These are phyloP conservation scores for Diaporthe caulivora DNA, from an alignment of 2,329 filamentous ascomycete species.

Conservation along the genomic window DNA sequence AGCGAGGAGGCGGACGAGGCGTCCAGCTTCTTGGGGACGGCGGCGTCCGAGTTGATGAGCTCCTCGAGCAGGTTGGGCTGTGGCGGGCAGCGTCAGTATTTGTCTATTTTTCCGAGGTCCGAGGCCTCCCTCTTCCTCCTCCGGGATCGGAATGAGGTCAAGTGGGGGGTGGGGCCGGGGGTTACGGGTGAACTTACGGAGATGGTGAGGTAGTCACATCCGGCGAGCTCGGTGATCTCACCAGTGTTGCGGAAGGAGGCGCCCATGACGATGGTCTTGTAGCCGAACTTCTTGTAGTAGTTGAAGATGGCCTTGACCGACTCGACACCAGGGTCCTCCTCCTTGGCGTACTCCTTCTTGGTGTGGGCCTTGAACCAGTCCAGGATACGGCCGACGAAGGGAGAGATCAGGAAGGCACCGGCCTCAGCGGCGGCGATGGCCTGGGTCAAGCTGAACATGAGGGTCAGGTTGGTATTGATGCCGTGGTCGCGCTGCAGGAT, in stretches of 20 bases:
- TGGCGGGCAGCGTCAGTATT: slow-evolving; percentile 4
- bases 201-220: slow-evolving; percentile 99
- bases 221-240: slow-evolving; percentile 98
- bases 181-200: slow-evolving; percentile 70
- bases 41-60: slow-evolving; percentile 83
- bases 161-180: not conserved
- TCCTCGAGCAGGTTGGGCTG: slow-evolving; percentile 94
- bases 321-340: slow-evolving; percentile 96
- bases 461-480: slow-evolving; percentile 98
- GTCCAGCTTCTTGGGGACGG: slow-evolving; percentile 94
- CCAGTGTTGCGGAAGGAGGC: slow-evolving; percentile 96
- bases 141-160: slow-evolving; percentile 4
- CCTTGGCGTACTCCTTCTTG: slow-evolving; percentile 91
- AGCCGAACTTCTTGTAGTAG: slow-evolving; percentile 99
- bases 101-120: no score
- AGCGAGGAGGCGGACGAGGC: slow-evolving; percentile 73
- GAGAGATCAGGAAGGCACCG: slow-evolving; percentile 96
- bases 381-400: slow-evolving; percentile 98
- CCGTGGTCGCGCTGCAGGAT: slow-evolving; percentile 95
- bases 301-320: slow-evolving; percentile 96
- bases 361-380: slow-evolving; percentile 98
- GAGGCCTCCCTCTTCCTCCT: not conserved
- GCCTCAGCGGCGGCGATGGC: slow-evolving; percentile 97
- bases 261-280: slow-evolving; percentile 99
- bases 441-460: slow-evolving; percentile 97